These are phyloP conservation scores for Pseudisothecium myosuroides DNA, from an alignment of 225 moss, liverwort and hornwort genomes.

Conservation along the genomic window DNA sequence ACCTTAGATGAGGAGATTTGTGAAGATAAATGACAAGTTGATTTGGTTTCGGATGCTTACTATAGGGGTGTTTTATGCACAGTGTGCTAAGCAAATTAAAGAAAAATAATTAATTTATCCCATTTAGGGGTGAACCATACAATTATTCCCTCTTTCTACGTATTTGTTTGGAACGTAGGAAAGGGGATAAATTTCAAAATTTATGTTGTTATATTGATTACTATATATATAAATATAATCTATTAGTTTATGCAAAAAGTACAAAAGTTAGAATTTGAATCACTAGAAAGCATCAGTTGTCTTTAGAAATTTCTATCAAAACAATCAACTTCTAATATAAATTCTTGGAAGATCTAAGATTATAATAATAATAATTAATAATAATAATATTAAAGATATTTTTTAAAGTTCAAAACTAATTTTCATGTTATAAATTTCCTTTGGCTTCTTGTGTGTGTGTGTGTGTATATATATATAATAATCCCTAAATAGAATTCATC, in stretches of 20 bases:
- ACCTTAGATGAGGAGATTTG: no score
- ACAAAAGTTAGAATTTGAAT: background rate
- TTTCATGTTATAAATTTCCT: background rate
- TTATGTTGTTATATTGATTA: background rate
- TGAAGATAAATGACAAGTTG: background rate
- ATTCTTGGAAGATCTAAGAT: background rate
- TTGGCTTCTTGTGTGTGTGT: background rate
- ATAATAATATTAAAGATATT: background rate
- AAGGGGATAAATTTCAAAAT: background rate
- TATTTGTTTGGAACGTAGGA: background rate
- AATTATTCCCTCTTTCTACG: background rate
- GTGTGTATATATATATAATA: background rate
- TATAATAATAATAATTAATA: no score
- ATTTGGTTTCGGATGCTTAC: background rate
- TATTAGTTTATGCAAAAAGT: accelerated
- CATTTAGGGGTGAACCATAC: accelerated
- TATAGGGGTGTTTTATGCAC: accelerated
- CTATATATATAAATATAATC: background rate
- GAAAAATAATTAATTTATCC: background rate
- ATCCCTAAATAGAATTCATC: background rate
- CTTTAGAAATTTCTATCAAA: no score
- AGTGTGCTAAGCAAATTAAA: background rate
- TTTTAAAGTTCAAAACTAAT: background rate
- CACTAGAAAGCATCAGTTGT: accelerated
- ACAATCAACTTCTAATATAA: background rate